Base-by-base conservation (phyloP, 2,329 filamentous ascomycete species). In the Lasiodiplodia theobromae region DNA sequence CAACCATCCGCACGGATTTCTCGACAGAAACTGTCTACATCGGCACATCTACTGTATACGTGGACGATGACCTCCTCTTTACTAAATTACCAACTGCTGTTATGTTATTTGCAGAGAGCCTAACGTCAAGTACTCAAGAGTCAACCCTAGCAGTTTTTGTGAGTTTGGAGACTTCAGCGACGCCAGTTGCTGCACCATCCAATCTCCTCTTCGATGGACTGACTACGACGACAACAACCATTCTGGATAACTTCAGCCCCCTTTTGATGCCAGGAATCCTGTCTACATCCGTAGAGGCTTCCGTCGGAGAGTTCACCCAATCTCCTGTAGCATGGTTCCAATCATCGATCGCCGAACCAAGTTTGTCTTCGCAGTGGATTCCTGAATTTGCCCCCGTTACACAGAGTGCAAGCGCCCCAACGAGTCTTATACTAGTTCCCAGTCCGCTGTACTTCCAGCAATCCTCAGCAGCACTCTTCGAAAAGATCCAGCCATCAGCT, bases 31-130 rank as follows among this genome's bases (percentile, higher is more conserved):
- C 56, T 1, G 23, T 63, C 37, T 68, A 23, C 25, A 56, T 37
- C 21, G 66, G 66, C 47, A 68, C 57, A 2, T 62, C 66, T 23
- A 68, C 66, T 7, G 14, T 58, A 5, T 37, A 60, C n/a, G 40
- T 52, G 10, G 31, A 64, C 8, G 60, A 64, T 11, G 4, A n/a
- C 10, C 44, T 34, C 31, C 31, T 38, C 8, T 14, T 49, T 14
- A 51, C 23, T 5, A 47, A 12, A 34, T 10, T 10, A 3, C 12
- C 31, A 34, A 34, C 28, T 21, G 23, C 40, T 18, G n/a, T n/a
- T 1, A 28, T 31, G n/a, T 18, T 63, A 12, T 28, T n/a, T 21
- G 14, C 40, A 14, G 58, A 34, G 18, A 63, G 25, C 40, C 40
- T 31, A 21, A 18, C 38, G 12, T 3, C 56, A 16, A 47, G 38